These are phyloP conservation scores for Elaeagnus macrophylla DNA, from an alignment of 306 rosid species.

Conservation along the genomic window DNA sequence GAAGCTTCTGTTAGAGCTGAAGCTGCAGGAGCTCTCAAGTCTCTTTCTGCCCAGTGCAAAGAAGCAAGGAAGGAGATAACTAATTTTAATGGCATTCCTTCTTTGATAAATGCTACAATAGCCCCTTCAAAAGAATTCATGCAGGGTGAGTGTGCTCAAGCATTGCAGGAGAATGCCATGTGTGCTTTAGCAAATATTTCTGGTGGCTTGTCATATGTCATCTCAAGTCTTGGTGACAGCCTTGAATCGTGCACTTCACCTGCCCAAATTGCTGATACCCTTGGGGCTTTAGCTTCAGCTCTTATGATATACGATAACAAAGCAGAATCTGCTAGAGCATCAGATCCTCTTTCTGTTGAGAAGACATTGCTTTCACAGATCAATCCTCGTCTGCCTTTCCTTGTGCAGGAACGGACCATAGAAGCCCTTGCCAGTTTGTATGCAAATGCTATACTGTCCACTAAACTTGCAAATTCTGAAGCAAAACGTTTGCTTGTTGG, in stretches of 20 bases:
- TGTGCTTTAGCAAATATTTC: slow-evolving; percentile 97
- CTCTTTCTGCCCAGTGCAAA: slow-evolving; percentile 88
- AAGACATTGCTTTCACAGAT: slow-evolving; percentile 80
- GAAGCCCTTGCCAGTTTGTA: slow-evolving; percentile 97
- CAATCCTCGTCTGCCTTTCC: slow-evolving; percentile 61
- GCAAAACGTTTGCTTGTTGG: slow-evolving; percentile 95
- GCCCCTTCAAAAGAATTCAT: slow-evolving; percentile 99
- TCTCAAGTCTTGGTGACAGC: slow-evolving; percentile 97
- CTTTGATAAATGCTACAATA: slow-evolving; percentile 91
- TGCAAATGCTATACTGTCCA: slow-evolving; percentile 64
- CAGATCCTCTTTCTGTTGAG: slow-evolving; percentile 71
- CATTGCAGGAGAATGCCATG: slow-evolving; percentile 97
- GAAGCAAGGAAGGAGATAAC: slow-evolving; percentile 94
- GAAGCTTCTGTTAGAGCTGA: slow-evolving; percentile 93
- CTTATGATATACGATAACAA: slow-evolving; percentile 89
- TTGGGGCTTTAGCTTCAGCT: slow-evolving; percentile 98
- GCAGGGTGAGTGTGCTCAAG: slow-evolving; percentile 98
- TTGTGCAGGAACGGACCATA: slow-evolving; percentile 92
- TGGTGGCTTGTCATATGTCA: slow-evolving; percentile 92
- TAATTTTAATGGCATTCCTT: slow-evolving; percentile 81
- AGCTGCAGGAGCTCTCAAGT: slow-evolving; percentile 95
- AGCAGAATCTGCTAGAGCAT: slow-evolving; percentile 77
- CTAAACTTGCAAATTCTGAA: slow-evolving; percentile 67
- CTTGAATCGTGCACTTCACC: slow-evolving; percentile 90
- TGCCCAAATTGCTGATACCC: slow-evolving; percentile 83